Percentiles rank a stretch among this genome's conserved stretches.
phyloP scores from a whole-genome alignment of 2,329 filamentous ascomycete species.

The Fusarium sp. region DNA sequence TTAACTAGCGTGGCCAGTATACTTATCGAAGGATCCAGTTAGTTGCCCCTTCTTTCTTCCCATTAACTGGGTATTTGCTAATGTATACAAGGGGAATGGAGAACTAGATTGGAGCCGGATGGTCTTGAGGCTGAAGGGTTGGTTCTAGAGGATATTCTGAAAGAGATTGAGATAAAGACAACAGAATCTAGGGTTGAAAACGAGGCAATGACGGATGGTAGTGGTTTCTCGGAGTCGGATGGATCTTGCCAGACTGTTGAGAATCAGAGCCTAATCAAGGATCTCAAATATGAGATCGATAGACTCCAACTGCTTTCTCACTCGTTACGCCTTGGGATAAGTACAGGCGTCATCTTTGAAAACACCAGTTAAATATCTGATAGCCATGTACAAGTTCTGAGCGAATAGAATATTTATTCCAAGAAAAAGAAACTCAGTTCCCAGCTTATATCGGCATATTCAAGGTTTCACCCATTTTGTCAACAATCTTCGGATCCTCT shows the following conservation, averaged over 20 bases:
- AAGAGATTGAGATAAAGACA: neutral
- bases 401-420: neutral
- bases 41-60: neutral
- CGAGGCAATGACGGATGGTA: slow-evolving; percentile 17
- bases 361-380: neutral
- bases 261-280: neutral
- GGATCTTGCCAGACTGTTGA: neutral
- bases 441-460: neutral
- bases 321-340: slow-evolving; percentile 1
- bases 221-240: slow-evolving; percentile 5
- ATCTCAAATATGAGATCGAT: slow-evolving; percentile 17
- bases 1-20: slow-evolving; percentile 3
- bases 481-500: neutral
- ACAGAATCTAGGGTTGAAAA: neutral
- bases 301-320: slow-evolving; percentile 19
- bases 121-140: neutral
- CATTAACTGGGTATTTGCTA: neutral
- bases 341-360: neutral
- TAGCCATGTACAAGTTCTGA: neutral
- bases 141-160: neutral
- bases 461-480: neutral
- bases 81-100: neutral
- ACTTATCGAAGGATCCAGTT: slow-evolving; percentile 6
- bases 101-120: neutral
- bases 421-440: neutral